Conservation (phyloP, 495 filamentous ascomycete genomes). For the Aspergillus bertholletiae region DNA sequence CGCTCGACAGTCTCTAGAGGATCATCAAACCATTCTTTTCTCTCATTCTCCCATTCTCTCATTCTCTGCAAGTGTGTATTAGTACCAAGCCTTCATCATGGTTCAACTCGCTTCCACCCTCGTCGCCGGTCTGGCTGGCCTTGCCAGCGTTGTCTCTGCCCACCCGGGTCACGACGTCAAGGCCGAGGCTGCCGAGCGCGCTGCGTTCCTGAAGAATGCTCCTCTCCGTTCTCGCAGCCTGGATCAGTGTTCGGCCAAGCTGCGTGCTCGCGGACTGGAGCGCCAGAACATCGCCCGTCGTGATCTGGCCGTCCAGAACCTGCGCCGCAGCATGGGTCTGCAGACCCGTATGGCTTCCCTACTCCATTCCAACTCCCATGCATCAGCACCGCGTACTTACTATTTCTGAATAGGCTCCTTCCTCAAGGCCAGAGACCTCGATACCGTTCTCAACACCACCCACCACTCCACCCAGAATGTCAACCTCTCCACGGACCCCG, state of each 20-base stretch:
- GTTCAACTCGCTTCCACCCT: conserved; percentile 10
- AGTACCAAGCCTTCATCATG: not conserved
- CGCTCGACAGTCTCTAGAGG: not conserved
- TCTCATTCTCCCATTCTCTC: not conserved
- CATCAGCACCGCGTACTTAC: conserved; percentile 8
- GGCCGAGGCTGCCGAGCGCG: conserved; percentile 44
- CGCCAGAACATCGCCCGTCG: conserved; percentile 44
- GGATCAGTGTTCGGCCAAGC: conserved; percentile 43
- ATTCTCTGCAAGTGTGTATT: not conserved
- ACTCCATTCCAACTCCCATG: conserved; percentile 37
- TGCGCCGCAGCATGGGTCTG: conserved; percentile 26
- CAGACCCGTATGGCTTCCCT: conserved; percentile 26
- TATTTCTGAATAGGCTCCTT: conserved; percentile 33
- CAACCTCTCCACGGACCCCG: conserved; percentile 44
- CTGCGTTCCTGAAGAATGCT: conserved; percentile 33
- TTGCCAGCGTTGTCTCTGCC: conserved; percentile 20
- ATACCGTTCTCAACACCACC: conserved; percentile 8
- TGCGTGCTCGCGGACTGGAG: conserved; percentile 48
- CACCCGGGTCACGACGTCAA: conserved; percentile 49
- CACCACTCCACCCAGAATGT: conserved; percentile 29
- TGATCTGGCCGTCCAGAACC: conserved; percentile 23
- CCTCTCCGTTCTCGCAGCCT: conserved; percentile 35
- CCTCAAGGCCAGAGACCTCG: conserved; percentile 14
- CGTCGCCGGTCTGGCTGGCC: conserved; percentile 14
- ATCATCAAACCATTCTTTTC: not conserved